Percentiles rank a stretch among this genome's conserved stretches.
phyloP scores from a whole-genome alignment of 768 basidiomycete species.

The Myochromella boudieri region DNA sequence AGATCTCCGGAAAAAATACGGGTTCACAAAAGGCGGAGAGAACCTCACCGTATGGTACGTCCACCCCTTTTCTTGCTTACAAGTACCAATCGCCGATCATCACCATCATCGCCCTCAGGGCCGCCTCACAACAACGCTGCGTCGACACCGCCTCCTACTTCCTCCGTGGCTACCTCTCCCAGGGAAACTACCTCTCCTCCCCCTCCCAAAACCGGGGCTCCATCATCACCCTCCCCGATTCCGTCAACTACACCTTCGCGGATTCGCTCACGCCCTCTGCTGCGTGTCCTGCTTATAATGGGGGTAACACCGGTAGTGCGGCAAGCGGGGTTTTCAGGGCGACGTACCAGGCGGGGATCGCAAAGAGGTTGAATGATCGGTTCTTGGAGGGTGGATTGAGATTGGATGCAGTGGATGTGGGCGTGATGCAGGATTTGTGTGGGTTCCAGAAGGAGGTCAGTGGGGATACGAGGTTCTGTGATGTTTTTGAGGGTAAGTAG shows the following conservation, averaged over 20 bases:
- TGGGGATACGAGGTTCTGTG: constrained; percentile 40
- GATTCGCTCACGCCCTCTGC: constrained; percentile 41
- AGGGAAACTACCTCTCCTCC: constrained; percentile 36
- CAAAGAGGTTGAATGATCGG: constrained; percentile 32
- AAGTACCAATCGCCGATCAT: background rate
- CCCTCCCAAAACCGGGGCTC: constrained; percentile 31
- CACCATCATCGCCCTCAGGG: constrained; percentile 31
- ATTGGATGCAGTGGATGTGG: constrained; percentile 33
- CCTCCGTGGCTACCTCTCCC: constrained; percentile 39
- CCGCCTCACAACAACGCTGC: constrained; percentile 40
- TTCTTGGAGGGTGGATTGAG: constrained; percentile 34
- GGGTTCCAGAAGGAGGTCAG: constrained; percentile 37
- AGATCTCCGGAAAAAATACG: constrained; percentile 36
- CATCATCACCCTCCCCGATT: constrained; percentile 37
- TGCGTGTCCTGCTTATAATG: constrained; percentile 34
- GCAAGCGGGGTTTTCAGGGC: constrained; percentile 30
- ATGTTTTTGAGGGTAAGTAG: constrained; percentile 34
- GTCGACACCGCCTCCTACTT: constrained; percentile 42
- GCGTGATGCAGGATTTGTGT: constrained; percentile 44
- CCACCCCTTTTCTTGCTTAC: background rate
- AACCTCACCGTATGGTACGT: constrained; percentile 43
- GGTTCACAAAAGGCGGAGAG: constrained; percentile 36
- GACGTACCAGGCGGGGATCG: constrained; percentile 31
- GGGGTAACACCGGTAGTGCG: constrained; percentile 27
- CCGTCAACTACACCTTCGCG: constrained; percentile 40